Percentiles rank a stretch among this genome's conserved stretches.
These are phyloP conservation scores for Prinsepia uniflora DNA, from an alignment of 306 rosid genomes.

Conservation along the genomic window DNA sequence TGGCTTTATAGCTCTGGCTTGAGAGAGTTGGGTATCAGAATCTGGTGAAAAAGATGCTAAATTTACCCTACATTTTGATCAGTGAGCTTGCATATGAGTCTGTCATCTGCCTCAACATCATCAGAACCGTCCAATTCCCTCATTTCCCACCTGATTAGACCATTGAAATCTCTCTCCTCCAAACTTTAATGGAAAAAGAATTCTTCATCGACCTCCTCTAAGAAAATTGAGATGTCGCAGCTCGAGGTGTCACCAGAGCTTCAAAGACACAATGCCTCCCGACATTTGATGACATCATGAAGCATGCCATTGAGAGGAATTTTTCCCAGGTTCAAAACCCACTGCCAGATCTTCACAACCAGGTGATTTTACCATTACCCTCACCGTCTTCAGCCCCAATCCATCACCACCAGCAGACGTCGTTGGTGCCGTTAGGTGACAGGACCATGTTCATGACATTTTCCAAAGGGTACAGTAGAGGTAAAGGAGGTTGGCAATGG, in stretches of 20 bases:
- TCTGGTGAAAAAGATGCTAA: conserved; percentile 28
- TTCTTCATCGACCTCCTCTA: too few species aligned
- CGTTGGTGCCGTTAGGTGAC: conserved; percentile 29
- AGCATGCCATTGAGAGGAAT: conserved; percentile 20
- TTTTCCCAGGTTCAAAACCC: background rate
- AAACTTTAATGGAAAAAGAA: too few species aligned
- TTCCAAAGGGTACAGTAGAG: conserved; percentile 46
- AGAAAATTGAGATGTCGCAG: too few species aligned
- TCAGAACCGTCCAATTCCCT: conserved; percentile 14
- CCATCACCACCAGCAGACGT: too few species aligned
- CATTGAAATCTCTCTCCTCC: too few species aligned
- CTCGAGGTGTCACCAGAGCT: conserved; percentile 31
- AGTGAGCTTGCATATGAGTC: conserved; percentile 66
- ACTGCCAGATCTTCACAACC: background rate
- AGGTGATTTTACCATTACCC: background rate
- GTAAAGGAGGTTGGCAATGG: too few species aligned
- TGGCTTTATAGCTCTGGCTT: conserved; percentile 73
- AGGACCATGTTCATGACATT: conserved; percentile 76
- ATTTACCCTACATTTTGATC: conserved; percentile 43
- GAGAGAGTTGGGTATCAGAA: conserved; percentile 49
- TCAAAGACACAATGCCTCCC: conserved; percentile 34
- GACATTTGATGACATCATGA: conserved; percentile 52
- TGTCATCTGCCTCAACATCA: conserved; percentile 33
- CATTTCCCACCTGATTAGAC: too few species aligned
- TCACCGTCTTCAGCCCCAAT: background rate